These are phyloP conservation scores for Sphenostylis stenocarpa DNA, from an alignment of 306 rosid genomes.

Conservation along the genomic window DNA sequence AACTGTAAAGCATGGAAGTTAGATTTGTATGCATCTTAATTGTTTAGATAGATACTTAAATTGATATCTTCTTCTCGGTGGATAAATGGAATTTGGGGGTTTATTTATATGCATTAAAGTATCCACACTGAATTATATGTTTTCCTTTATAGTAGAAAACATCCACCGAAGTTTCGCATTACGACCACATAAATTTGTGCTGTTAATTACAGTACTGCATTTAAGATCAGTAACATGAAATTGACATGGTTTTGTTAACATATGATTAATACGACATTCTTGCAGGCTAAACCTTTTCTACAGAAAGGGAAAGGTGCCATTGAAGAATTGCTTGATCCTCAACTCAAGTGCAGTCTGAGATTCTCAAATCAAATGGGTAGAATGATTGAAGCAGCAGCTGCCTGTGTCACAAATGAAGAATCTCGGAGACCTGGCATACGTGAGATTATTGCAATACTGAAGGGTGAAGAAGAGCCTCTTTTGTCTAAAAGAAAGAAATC, in stretches of 20 bases:
- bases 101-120: slow-evolving; percentile 21
- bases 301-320: slow-evolving; percentile 87
- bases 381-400: slow-evolving; percentile 88
- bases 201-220: background rate
- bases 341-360: slow-evolving; percentile 52
- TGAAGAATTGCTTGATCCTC: slow-evolving; percentile 85
- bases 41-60: background rate
- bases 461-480: slow-evolving; percentile 68
- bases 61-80: background rate
- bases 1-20: background rate
- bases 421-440: slow-evolving; percentile 77
- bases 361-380: slow-evolving; percentile 69
- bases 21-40: background rate
- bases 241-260: slow-evolving; percentile 16
- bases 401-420: slow-evolving; percentile 82
- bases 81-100: slow-evolving; percentile 19
- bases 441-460: slow-evolving; percentile 75
- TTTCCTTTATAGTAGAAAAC: slow-evolving; percentile 20
- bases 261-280: slow-evolving; percentile 6
- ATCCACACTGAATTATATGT: background rate
- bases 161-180: background rate
- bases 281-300: slow-evolving; percentile 87
- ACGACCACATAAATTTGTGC: background rate
- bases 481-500: slow-evolving; percentile 64
- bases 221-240: background rate